Conservation (phyloP, 441 rosid genomes). For the Jatropha podagrica region DNA sequence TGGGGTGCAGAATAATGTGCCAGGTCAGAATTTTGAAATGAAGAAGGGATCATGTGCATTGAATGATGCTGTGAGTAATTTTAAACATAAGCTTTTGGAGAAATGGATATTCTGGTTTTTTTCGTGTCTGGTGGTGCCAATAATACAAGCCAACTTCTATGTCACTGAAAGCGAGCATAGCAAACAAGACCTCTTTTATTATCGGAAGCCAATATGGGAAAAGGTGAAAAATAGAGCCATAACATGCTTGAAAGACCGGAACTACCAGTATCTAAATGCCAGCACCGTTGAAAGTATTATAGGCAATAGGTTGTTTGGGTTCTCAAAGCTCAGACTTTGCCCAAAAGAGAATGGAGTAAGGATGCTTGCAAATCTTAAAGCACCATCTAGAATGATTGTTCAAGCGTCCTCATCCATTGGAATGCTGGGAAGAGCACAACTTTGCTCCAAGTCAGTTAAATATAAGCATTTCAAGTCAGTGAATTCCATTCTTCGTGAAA, state of each 20-base stretch:
- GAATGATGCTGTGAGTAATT: conserved; percentile 24
- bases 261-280: conserved; percentile 41
- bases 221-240: conserved; percentile 43
- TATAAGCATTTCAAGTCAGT: conserved; percentile 42
- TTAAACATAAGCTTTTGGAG: conserved; percentile 44
- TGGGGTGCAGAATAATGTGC: conserved; percentile 22
- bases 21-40: conserved; percentile 17
- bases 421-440: conserved; percentile 19
- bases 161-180: conserved; percentile 82
- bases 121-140: conserved; percentile 58
- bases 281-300: conserved; percentile 44
- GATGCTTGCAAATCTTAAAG: conserved; percentile 67
- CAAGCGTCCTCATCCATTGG: conserved; percentile 16
- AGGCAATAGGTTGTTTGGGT: conserved; percentile 47
- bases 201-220: conserved; percentile 71
- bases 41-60: conserved; percentile 23
- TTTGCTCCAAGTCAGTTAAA: conserved; percentile 1
- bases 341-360: conserved; percentile 75
- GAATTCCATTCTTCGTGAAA: conserved; percentile 61
- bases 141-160: conserved; percentile 75
- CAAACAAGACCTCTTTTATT: conserved; percentile 58
- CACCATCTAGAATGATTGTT: conserved; percentile 44
- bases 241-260: conserved; percentile 39
- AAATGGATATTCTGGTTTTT: conserved; percentile 92
- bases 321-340: conserved; percentile 69